Percentiles rank a stretch among this genome's conserved stretches.
Conservation (phyloP, 202 grass and related monocot species). For the Panicum virgatum region DNA sequence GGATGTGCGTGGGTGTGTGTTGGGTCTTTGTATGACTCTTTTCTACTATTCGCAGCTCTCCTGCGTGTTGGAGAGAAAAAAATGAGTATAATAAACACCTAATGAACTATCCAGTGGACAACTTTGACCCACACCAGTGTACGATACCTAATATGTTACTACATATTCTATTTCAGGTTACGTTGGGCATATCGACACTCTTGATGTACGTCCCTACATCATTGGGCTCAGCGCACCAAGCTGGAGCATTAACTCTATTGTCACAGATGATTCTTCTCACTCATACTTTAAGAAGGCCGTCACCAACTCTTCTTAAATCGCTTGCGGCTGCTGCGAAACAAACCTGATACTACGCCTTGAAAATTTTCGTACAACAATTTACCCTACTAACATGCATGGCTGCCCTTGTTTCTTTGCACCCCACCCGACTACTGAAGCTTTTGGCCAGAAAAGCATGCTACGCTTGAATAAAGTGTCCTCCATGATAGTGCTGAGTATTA, state of each 20-base stretch:
- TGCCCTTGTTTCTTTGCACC: neutral
- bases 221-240: constrained; percentile 90
- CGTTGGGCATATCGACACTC: constrained; percentile 89
- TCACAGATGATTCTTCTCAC: constrained; percentile 76
- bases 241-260: constrained; percentile 83
- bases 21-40: too few species aligned
- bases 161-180: constrained; percentile 55
- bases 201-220: constrained; percentile 89
- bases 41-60: too few species aligned
- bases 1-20: too few species aligned
- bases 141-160: neutral
- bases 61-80: too few species aligned
- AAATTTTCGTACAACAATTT: neutral
- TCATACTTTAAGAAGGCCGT: constrained; percentile 74
- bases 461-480: constrained; percentile 7
- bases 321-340: constrained; percentile 56
- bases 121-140: neutral
- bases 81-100: neutral
- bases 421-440: neutral
- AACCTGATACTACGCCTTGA: neutral
- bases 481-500: neutral
- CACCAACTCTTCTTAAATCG: constrained; percentile 66
- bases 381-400: neutral
- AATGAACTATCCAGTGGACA: neutral
- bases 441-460: neutral